Percentiles rank a stretch among this genome's conserved stretches.
These are phyloP conservation scores for Fusarium dlaminii DNA, from an alignment of 2,329 filamentous ascomycete genomes.

Conservation along the genomic window DNA sequence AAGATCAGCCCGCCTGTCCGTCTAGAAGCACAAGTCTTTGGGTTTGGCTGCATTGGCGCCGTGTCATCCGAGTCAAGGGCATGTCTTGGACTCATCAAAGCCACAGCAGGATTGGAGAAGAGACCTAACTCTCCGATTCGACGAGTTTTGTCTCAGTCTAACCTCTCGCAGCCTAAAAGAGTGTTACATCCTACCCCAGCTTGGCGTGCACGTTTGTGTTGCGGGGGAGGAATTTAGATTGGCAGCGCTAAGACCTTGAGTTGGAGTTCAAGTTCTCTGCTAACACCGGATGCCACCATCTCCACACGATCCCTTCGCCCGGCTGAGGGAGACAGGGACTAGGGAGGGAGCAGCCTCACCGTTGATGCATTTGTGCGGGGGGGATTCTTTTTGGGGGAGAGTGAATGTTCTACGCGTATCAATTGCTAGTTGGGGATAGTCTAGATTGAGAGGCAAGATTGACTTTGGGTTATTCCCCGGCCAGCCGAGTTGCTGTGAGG, in stretches of 20 bases:
- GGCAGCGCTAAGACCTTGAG: conserved; percentile 23
- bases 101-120: neutral
- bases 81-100: conserved; percentile 30
- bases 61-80: conserved; percentile 16
- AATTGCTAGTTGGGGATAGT: neutral
- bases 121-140: conserved; percentile 10
- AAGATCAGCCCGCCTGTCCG: conserved; percentile 39
- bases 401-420: neutral
- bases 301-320: conserved; percentile 43
- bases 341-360: conserved; percentile 18
- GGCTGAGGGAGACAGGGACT: conserved; percentile 14
- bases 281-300: conserved; percentile 30
- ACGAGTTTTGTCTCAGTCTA: neutral
- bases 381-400: neutral
- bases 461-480: conserved; percentile 16
- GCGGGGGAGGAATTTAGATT: conserved; percentile 37
- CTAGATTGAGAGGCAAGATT: conserved; percentile 5
- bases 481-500: conserved; percentile 15
- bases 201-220: conserved; percentile 16
- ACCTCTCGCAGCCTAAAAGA: conserved; percentile 19
- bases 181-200: conserved; percentile 25
- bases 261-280: conserved; percentile 24
- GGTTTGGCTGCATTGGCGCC: conserved; percentile 7
- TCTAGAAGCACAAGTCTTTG: neutral
- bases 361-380: conserved; percentile 23